Evolutionary conservation across 768 basidiomycete genomes (phyloP).

Genomic region (Amanita polypyramis): DNA sequence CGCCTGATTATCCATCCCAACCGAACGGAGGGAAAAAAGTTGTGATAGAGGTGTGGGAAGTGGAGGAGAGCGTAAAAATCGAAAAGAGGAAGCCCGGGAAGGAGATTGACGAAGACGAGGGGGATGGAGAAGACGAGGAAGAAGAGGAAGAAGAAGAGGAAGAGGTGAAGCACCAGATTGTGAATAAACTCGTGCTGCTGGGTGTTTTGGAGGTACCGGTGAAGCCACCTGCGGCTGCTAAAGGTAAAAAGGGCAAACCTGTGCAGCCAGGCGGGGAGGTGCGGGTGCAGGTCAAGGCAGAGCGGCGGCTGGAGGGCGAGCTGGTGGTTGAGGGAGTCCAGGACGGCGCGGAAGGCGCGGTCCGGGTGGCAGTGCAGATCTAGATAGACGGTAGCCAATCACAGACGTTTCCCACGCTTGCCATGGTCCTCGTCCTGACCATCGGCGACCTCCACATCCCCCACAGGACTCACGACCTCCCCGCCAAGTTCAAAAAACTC

Average conservation of each 20-base stretch:
- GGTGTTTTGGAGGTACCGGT: slow-evolving; percentile 17
- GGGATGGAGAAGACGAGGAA: slow-evolving; percentile 37
- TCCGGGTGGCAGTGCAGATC: slow-evolving; percentile 2
- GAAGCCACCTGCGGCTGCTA: neutral
- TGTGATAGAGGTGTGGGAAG: slow-evolving; percentile 72
- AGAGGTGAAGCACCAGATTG: slow-evolving; percentile 52
- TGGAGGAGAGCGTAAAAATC: slow-evolving; percentile 52
- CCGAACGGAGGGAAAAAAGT: slow-evolving; percentile 29
- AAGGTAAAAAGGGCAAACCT: neutral
- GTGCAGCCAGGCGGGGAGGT: slow-evolving; percentile 23
- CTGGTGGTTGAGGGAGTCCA: slow-evolving; percentile 19
- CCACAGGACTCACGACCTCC: slow-evolving; percentile 80
- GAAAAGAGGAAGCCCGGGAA: slow-evolving; percentile 45
- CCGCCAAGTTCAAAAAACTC: slow-evolving; percentile 94
- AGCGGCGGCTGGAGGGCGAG: slow-evolving; percentile 26
- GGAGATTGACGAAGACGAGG: slow-evolving; percentile 6
- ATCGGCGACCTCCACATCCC: slow-evolving; percentile 98
- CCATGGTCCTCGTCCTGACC: slow-evolving; percentile 89
- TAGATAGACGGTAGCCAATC: neutral
- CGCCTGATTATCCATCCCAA: slow-evolving; percentile 26
- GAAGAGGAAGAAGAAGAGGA: slow-evolving; percentile 33
- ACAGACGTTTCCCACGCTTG: slow-evolving; percentile 5
- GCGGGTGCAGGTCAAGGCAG: slow-evolving; percentile 34
- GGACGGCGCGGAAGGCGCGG: neutral
- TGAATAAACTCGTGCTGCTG: slow-evolving; percentile 44